Percentiles rank a stretch among this genome's conserved stretches.
Evolutionary conservation across 2,329 filamentous ascomycete species (phyloP).

Genomic region (Penicillium sp.): DNA sequence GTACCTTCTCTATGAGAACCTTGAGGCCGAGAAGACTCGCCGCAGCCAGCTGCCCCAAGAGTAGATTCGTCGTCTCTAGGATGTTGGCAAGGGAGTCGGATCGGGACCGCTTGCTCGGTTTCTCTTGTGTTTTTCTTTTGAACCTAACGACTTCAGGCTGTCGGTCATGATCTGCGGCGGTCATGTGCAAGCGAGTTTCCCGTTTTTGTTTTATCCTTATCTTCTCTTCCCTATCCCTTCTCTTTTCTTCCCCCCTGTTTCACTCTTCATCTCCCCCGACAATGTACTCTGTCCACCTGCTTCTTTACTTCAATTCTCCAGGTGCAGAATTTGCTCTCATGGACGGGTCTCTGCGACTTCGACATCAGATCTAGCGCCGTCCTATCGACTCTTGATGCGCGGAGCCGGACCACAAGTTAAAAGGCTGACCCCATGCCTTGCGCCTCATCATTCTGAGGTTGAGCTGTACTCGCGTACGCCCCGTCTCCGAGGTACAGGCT

Average conservation of each 20-base stretch:
- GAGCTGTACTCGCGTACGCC: background rate
- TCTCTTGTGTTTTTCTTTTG: constrained; percentile 22
- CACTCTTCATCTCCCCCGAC: constrained; percentile 16
- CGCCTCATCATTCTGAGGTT: background rate
- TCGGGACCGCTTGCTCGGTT: constrained; percentile 22
- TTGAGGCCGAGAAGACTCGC: constrained; percentile 98
- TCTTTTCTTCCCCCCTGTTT: constrained; percentile 11
- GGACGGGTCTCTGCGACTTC: constrained; percentile 27
- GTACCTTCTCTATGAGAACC: constrained; percentile 96
- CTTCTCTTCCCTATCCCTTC: constrained; percentile 4
- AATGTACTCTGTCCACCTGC: constrained; percentile 9
- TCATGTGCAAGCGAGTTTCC: constrained; percentile 29
- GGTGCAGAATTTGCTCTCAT: constrained; percentile 31
- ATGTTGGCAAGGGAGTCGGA: constrained; percentile 20
- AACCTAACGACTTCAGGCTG: constrained; percentile 32
- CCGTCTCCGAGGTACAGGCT: constrained; percentile 3
- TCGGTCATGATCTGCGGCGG: constrained; percentile 34
- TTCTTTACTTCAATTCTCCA: constrained; percentile 24
- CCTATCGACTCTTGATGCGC: constrained; percentile 18
- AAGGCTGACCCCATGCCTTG: constrained; percentile 14
- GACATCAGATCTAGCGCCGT: constrained; percentile 26
- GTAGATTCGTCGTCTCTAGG: constrained; percentile 34
- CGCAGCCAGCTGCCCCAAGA: constrained; percentile 76
- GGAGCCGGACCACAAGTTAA: constrained; percentile 24
- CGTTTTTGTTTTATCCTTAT: constrained; percentile 24